Conservation (phyloP, 164 flowering plant genomes). For the Stephania japonica region DNA sequence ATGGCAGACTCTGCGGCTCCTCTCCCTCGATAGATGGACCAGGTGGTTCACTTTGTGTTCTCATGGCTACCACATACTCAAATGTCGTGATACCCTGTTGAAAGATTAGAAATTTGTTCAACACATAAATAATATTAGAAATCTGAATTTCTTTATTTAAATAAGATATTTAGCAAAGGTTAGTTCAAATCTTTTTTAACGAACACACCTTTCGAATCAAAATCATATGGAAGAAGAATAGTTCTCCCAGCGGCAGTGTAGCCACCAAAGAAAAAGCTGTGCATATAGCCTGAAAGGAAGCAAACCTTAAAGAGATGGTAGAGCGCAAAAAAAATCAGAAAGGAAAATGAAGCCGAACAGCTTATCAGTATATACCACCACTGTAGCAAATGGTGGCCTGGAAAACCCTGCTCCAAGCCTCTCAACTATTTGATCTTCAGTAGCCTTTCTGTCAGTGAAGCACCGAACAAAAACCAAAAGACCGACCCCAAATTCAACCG, state of each 20-base stretch:
- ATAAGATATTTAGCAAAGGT: neutral
- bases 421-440: conserved; percentile 48
- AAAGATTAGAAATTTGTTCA: conserved; percentile 1
- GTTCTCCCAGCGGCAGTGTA: conserved; percentile 65
- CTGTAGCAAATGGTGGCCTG: conserved; percentile 64
- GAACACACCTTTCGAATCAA: conserved; percentile 64
- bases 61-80: conserved; percentile 95
- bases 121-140: too few relatives aligned
- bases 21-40: conserved; percentile 83
- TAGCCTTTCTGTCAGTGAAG: conserved; percentile 50
- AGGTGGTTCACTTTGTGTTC: conserved; percentile 86
- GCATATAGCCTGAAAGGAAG: conserved; percentile 56
- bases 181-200: neutral
- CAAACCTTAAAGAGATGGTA: neutral
- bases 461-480: conserved; percentile 71
- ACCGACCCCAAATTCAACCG: conserved; percentile 66
- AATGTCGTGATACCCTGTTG: conserved; percentile 87
- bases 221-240: conserved; percentile 84
- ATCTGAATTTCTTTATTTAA: neutral
- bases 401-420: conserved; percentile 82
- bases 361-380: conserved; percentile 54
- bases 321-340: neutral
- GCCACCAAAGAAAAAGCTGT: conserved; percentile 73
- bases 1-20: conserved; percentile 71
- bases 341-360: conserved; percentile 8